Base-by-base conservation (phyloP, 768 basidiomycete genomes). In the Fibroporia radiculosa region DNA sequence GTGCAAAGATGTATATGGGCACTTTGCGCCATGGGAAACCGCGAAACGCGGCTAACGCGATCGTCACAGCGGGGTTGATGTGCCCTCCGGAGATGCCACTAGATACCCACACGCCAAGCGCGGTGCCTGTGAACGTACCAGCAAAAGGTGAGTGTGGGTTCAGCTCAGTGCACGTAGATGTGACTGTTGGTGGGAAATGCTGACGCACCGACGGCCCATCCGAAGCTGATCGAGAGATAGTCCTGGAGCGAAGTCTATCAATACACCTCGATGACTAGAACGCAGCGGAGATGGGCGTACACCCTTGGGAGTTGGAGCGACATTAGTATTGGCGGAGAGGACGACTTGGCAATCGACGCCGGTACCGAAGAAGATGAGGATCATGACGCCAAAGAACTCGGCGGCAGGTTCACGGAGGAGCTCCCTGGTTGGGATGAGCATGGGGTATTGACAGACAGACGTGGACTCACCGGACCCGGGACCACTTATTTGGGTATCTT, bases 11-110 rank as follows among this genome's bases (percentile, higher is more conserved):
- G 58, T 79, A 88, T 18, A 53, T 70, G 0, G 88, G 88, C 0
- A 88, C 88, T 58, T 90, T 90, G 52, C 70, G 72, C 82, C 84
- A 84, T 0, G 88, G 84, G 62, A 91, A 89, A 36, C 71, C 72
- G 50, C 87, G 77, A 60, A 79, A 78, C 2, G 75, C 67, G 3
- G 83, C 84, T 35, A 88, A 56, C 12, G 78, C 71, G 40, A 91
- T 62, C 14, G 88, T 91, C 20, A 89, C 64, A 2, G 66, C 63
- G 12, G 66, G 66, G 39, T 68, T 68, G 43, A 67, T 59, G 47
- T 88, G 84, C 23, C 82, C 84, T 5, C 82, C 84, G 36, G 84
- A 84, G 45, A 84, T 72, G 36, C 79, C 78, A 39, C 71, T 72
- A 18, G 72, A 72, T 3, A 78, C 70, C 81, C 80, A 86, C 8